Conservation (phyloP, 371 early-diverging fungal species). For the Lichtheimia ornata region DNA sequence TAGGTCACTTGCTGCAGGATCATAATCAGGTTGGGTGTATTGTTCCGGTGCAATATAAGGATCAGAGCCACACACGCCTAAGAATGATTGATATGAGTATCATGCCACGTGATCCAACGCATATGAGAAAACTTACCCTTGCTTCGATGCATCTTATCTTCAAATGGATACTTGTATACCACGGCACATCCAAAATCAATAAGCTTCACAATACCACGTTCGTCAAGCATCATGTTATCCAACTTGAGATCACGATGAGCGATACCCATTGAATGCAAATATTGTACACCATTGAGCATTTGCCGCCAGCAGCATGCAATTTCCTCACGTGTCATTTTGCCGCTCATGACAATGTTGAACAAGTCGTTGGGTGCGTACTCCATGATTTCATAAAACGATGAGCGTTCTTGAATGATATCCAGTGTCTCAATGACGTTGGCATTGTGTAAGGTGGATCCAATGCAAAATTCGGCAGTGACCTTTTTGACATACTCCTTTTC, state of each 20-base stretch:
- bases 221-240: constrained; percentile 76
- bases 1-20: constrained; percentile 50
- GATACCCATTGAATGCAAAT: constrained; percentile 72
- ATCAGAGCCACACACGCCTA: constrained; percentile 42
- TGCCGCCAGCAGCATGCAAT: constrained; percentile 71
- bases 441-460: constrained; percentile 76
- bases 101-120: too few species aligned
- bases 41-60: constrained; percentile 65
- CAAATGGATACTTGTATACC: constrained; percentile 71
- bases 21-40: constrained; percentile 48
- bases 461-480: constrained; percentile 80
- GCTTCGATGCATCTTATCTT: constrained; percentile 22
- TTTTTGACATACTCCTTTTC: constrained; percentile 78
- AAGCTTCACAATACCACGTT: constrained; percentile 73
- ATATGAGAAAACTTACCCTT: constrained; percentile 9
- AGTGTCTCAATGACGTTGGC: constrained; percentile 80
- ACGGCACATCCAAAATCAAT: constrained; percentile 90
- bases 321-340: constrained; percentile 60
- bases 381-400: constrained; percentile 69
- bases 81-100: neutral
- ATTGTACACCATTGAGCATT: constrained; percentile 66
- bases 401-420: constrained; percentile 70
- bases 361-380: constrained; percentile 77
- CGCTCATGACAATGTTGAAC: constrained; percentile 66
- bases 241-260: constrained; percentile 85